Evolutionary conservation across 1,139 yeast species (phyloP), one percentile per base, ranked within the genome.

Genomic region (Pneumocystis canis): DNA sequence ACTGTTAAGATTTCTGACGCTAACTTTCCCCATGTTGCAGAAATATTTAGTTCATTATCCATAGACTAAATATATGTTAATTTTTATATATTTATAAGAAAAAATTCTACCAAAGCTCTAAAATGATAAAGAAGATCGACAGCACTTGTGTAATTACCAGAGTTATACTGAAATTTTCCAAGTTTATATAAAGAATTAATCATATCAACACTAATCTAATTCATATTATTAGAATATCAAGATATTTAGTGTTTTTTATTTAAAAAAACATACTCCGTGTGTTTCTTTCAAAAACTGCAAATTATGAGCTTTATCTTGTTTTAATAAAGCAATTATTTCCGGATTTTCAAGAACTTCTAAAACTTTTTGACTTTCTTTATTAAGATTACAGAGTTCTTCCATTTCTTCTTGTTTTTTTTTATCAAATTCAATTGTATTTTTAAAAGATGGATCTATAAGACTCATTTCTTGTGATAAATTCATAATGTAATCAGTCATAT

Each of bases 1-100:
- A 77, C 72, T 53, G 79, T 75, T 66, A 82, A 74, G 66, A 83
- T 80, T 67, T 81, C 84, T 57, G 82, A 76, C 1, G 85, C 84
- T 20, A 82, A 73, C 69, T 80, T 80, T 70, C 85, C 85, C 84
- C 85, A 82, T n/a, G 84, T 80, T 31, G 85, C 83, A 63, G 81
- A 79, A 60, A 79, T 71, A 65, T 79, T 77, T 65, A 79, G 72
- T 35, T 79, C 78, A 65, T 73, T 73, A 69, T 82, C 79, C 41
- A 80, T 78, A 25, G 84, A 80, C 61, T 62, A 28, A 20, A 32
- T 7, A 35, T 56, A 57, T 20, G 11, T 57, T 9, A 35, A 57
- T 20, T 30, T 14, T 6, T 3, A 57, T 35, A 28, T 6, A 5
- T 20, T 6, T 9, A 5, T 2, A 57, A 25, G 11, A 57, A 39